Conservation (phyloP, 2,329 filamentous ascomycete genomes). For the Calonectria crousiana region DNA sequence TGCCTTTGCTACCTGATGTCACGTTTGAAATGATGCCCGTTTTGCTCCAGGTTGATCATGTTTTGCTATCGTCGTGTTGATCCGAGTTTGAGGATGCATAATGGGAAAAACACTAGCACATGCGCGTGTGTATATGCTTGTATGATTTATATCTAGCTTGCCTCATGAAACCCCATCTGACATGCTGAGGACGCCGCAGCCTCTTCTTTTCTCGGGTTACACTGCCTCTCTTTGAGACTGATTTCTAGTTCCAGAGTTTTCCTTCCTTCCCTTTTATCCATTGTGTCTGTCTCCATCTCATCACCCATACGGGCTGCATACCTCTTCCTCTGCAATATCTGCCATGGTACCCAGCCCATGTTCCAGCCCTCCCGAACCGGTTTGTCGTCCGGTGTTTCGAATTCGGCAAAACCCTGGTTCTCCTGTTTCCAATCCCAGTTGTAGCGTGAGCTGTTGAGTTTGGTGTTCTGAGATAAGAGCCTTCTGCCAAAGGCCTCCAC, state of each 20-base stretch:
- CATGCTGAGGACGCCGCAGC: background rate
- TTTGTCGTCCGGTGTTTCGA: background rate
- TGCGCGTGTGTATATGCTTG: background rate
- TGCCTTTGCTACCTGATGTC: background rate
- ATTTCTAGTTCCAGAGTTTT: background rate
- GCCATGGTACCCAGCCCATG: background rate
- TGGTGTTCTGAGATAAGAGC: background rate
- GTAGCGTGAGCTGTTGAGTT: too few relatives aligned
- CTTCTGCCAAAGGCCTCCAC: background rate
- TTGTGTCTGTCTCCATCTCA: background rate
- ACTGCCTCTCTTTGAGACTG: too few relatives aligned
- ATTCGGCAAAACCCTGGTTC: background rate
- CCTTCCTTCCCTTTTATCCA: background rate
- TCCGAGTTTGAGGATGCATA: background rate
- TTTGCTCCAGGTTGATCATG: background rate
- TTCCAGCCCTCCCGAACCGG: background rate
- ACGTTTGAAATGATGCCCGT: background rate
- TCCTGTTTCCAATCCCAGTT: background rate
- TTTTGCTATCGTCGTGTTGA: background rate
- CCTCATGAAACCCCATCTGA: background rate
- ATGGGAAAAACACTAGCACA: background rate
- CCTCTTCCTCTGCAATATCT: background rate
- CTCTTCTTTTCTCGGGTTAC: background rate
- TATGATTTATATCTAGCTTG: background rate
- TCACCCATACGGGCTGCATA: background rate